phyloP scores from a whole-genome alignment of 1,284 basidiomycete genomes.

The Thecaphora frezii region DNA sequence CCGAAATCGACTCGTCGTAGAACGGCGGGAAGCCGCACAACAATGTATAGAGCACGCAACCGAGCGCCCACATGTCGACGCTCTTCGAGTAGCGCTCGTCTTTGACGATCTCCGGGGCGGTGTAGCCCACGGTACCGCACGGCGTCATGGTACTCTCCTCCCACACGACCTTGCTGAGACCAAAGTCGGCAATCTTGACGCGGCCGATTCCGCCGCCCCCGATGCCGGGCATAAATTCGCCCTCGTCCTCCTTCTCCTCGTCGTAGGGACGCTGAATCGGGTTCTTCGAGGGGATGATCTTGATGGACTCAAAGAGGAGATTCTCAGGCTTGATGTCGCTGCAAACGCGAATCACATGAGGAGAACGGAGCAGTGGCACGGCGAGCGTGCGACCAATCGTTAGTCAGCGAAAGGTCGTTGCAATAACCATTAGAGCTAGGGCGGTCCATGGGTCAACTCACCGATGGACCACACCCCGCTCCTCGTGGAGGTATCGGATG shows the following conservation, averaged over 20 bases:
- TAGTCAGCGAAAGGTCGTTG: no score
- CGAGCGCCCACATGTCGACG: slow-evolving; percentile 99
- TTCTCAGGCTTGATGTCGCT: slow-evolving; percentile 97
- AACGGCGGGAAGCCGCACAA: slow-evolving; percentile 98
- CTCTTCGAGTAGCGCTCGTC: slow-evolving; percentile 97
- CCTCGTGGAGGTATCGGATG: slow-evolving; percentile 94
- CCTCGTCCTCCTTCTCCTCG: slow-evolving; percentile 98
- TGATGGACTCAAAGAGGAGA: slow-evolving; percentile 89
- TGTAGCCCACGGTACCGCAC: slow-evolving; percentile 98
- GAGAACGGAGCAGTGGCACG: no score
- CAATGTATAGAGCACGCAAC: slow-evolving; percentile 95
- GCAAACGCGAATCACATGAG: no score
- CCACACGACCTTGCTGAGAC: slow-evolving; percentile 97
- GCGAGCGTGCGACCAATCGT: no score
- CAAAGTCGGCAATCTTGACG: slow-evolving; percentile 99
- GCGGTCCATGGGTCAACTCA: no score
- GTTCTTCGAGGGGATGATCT: slow-evolving; percentile 82
- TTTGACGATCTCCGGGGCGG: slow-evolving; percentile 98
- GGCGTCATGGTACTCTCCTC: slow-evolving; percentile 99
- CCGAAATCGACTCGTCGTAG: slow-evolving; percentile 98
- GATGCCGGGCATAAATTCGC: slow-evolving; percentile 84
- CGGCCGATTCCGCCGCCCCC: slow-evolving; percentile 96
- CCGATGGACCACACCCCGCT: slow-evolving; percentile 94
- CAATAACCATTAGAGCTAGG: no score
- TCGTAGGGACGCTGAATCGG: slow-evolving; percentile 78